A percentile compares a stretch with the other conserved stretches of the same genome.
These are phyloP conservation scores for Fusarium buharicum DNA, from an alignment of 2,329 filamentous ascomycete species.

Conservation along the genomic window DNA sequence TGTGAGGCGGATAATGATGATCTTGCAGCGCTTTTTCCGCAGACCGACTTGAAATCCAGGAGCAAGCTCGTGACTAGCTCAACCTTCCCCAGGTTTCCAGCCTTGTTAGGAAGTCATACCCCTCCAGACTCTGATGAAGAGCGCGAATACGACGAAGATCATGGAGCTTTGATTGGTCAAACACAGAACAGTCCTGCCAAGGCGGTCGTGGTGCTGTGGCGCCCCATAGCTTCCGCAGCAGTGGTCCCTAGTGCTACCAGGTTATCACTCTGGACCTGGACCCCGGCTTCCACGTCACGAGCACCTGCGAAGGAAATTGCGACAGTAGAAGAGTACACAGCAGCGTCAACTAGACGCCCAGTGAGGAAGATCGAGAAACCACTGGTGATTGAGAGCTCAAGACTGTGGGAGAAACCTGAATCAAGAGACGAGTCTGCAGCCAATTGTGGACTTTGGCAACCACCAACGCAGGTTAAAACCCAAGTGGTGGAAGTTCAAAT, in stretches of 20 bases:
- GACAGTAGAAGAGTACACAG: conserved; percentile 4
- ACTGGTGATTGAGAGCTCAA: conserved; percentile 39
- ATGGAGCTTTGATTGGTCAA: conserved; percentile 29
- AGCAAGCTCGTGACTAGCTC: conserved; percentile 24
- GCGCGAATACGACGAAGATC: conserved; percentile 48
- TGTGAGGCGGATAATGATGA: conserved; percentile 32
- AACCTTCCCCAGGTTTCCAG: conserved; percentile 29
- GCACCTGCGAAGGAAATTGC: conserved; percentile 20
- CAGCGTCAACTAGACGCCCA: conserved; percentile 5
- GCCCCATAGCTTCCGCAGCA: conserved; percentile 30
- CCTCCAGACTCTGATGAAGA: conserved; percentile 64
- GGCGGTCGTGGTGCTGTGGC: conserved; percentile 37
- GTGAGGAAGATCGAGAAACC: conserved; percentile 24
- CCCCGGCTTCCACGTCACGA: conserved; percentile 27
- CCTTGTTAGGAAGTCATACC: conserved; percentile 51
- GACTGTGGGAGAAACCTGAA: conserved; percentile 36
- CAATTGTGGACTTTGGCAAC: conserved; percentile 35
- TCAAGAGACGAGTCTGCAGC: conserved; percentile 10
- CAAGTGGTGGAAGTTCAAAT: conserved; percentile 30
- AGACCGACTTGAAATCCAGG: conserved; percentile 26
- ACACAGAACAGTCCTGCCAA: conserved; percentile 27
- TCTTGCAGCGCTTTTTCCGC: conserved; percentile 28
- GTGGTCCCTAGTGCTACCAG: conserved; percentile 13
- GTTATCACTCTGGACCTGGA: conserved; percentile 43
- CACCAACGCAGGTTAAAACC: conserved; percentile 18